Evolutionary conservation across 2,329 filamentous ascomycete species (phyloP).

Genomic region (Plenodomus lindquistii): DNA sequence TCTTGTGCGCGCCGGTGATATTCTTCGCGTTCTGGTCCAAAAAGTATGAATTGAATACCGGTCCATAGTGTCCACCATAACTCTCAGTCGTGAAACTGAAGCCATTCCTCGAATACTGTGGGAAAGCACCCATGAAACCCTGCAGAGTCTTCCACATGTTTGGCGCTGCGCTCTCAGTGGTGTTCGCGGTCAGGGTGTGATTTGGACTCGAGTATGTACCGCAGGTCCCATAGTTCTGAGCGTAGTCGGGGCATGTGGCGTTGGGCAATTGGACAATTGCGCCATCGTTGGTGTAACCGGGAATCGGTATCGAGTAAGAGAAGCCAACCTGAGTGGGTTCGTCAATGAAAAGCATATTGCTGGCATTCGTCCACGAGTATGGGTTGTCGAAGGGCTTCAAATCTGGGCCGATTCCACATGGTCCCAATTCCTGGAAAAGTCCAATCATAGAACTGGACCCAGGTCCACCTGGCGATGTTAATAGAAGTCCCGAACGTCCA

Average conservation of each 20-base stretch:
- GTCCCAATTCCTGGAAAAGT: conserved; percentile 56
- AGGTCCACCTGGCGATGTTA: conserved; percentile 58
- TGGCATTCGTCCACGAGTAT: conserved; percentile 65
- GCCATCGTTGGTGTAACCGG: conserved; percentile 44
- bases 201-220: conserved; percentile 61
- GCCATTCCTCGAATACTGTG: conserved; percentile 48
- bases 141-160: conserved; percentile 65
- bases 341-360: conserved; percentile 72
- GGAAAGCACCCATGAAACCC: conserved; percentile 66
- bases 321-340: conserved; percentile 65
- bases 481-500: no score
- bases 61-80: conserved; percentile 63
- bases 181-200: conserved; percentile 56
- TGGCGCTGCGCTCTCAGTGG: conserved; percentile 58
- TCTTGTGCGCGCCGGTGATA: conserved; percentile 51
- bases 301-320: conserved; percentile 55
- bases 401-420: conserved; percentile 56
- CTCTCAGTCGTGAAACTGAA: conserved; percentile 62
- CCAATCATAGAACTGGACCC: conserved; percentile 63
- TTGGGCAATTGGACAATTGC: conserved; percentile 52
- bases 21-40: conserved; percentile 51
- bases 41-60: conserved; percentile 58
- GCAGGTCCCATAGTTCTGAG: conserved; percentile 48
- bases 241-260: conserved; percentile 57
- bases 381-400: conserved; percentile 60